phyloP scores from a whole-genome alignment of 176 grass and related monocot species.

The Rhynchospora tenuis region DNA sequence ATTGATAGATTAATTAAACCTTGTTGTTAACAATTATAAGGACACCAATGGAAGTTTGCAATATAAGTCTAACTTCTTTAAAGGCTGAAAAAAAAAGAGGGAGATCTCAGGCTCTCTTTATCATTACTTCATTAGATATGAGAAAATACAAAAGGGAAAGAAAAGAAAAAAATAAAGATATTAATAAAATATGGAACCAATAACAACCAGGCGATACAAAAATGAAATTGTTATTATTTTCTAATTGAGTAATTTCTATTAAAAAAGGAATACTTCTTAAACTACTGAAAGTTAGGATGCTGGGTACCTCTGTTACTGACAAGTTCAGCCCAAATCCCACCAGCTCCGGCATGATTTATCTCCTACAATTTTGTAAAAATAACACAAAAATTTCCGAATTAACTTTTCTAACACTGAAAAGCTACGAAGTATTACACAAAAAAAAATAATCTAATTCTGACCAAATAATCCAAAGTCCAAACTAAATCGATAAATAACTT shows the following conservation, averaged over 20 bases:
- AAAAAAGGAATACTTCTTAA: not conserved
- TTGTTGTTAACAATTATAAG: not conserved
- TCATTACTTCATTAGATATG: not conserved
- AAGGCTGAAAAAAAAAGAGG: not conserved
- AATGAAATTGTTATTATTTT: not conserved
- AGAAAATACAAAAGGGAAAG: not conserved
- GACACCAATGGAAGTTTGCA: not conserved
- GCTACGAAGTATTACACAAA: not conserved
- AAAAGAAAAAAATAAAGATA: not conserved
- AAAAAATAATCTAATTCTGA: not conserved
- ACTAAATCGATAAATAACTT: not conserved
- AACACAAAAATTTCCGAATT: not conserved
- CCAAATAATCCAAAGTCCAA: not conserved
- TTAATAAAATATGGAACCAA: not conserved
- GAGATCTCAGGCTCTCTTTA: not conserved
- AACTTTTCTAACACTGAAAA: not conserved
- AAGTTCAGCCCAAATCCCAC: conserved; percentile 93
- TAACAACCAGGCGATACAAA: no score
- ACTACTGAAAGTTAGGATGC: conserved; percentile 3
- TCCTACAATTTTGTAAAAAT: conserved; percentile 39
- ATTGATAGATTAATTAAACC: not conserved
- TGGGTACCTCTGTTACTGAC: conserved; percentile 80
- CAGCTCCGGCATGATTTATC: conserved; percentile 97
- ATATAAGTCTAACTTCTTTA: not conserved
- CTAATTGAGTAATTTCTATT: not conserved